Percentiles rank a stretch among this genome's conserved stretches.
These are phyloP conservation scores for Hermanozyma aechmeae DNA, from an alignment of 805 yeast genomes.

Conservation along the genomic window DNA sequence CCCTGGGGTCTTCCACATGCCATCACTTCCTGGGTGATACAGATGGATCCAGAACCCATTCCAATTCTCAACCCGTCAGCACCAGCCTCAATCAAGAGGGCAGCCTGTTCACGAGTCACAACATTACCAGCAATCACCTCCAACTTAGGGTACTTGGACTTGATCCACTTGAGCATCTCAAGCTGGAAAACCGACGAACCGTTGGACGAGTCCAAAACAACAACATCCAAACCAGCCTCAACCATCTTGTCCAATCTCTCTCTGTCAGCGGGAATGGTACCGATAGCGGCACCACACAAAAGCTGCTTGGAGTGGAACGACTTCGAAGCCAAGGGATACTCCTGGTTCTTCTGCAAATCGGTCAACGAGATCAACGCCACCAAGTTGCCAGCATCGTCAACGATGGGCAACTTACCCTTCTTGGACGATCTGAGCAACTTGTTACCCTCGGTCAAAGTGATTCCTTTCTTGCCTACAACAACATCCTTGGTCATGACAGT, in stretches of 20 bases:
- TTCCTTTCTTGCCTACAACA: slow-evolving; percentile 76
- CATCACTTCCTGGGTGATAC: slow-evolving; percentile 99
- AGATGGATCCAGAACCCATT: slow-evolving; percentile 99
- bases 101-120: slow-evolving; percentile 98
- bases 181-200: slow-evolving; percentile 95
- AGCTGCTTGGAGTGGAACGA: slow-evolving; percentile 89
- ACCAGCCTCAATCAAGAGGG: slow-evolving; percentile 78
- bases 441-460: slow-evolving; percentile 79
- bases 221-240: slow-evolving; percentile 96
- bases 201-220: slow-evolving; percentile 90
- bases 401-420: slow-evolving; percentile 95
- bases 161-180: slow-evolving; percentile 88
- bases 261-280: slow-evolving; percentile 85
- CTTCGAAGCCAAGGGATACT: slow-evolving; percentile 91
- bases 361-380: slow-evolving; percentile 89
- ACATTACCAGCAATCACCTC: slow-evolving; percentile 97
- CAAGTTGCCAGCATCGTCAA: slow-evolving; percentile 66
- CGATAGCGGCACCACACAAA: slow-evolving; percentile 97
- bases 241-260: slow-evolving; percentile 77
- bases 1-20: slow-evolving; percentile 99
- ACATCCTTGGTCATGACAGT: slow-evolving; percentile 87
- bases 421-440: slow-evolving; percentile 83
- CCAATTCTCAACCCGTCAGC: slow-evolving; percentile 98
- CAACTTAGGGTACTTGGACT: slow-evolving; percentile 65
- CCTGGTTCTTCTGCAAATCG: slow-evolving; percentile 92